Evolutionary conservation across 495 filamentous ascomycete genomes (phyloP).

Genomic region (Neurospora hispaniola): DNA sequence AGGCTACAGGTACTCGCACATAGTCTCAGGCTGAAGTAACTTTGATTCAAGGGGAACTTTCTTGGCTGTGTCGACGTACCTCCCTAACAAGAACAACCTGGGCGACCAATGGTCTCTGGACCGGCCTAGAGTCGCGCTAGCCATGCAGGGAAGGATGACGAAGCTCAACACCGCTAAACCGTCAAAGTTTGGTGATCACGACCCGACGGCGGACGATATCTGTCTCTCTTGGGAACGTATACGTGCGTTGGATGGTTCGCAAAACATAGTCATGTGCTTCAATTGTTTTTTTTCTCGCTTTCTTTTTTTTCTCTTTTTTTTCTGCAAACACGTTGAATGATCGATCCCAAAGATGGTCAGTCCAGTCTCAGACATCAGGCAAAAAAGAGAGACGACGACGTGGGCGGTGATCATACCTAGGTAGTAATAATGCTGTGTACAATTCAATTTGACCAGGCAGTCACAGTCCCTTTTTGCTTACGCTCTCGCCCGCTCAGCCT

Average conservation of each 20-base stretch:
- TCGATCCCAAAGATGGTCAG: background rate
- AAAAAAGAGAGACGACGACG: background rate
- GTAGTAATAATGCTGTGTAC: background rate
- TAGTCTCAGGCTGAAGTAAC: background rate
- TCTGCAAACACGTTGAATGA: background rate
- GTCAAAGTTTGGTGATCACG: background rate
- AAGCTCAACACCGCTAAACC: background rate
- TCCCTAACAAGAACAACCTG: background rate
- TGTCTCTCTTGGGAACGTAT: background rate
- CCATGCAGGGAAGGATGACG: background rate
- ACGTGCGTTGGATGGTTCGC: background rate
- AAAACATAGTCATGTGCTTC: background rate
- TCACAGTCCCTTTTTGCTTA: background rate
- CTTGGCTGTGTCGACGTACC: background rate
- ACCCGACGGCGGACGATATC: background rate
- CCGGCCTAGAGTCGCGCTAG: background rate
- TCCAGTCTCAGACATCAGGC: background rate
- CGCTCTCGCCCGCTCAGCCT: background rate
- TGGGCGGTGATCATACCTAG: background rate
- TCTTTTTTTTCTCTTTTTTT: too few relatives aligned
- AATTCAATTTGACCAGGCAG: background rate
- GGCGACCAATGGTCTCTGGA: background rate
- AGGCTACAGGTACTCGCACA: background rate
- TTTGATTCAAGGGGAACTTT: background rate
- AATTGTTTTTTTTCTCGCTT: background rate